phyloP scores from a whole-genome alignment of 768 basidiomycete genomes.

The Lactarius indigo region DNA sequence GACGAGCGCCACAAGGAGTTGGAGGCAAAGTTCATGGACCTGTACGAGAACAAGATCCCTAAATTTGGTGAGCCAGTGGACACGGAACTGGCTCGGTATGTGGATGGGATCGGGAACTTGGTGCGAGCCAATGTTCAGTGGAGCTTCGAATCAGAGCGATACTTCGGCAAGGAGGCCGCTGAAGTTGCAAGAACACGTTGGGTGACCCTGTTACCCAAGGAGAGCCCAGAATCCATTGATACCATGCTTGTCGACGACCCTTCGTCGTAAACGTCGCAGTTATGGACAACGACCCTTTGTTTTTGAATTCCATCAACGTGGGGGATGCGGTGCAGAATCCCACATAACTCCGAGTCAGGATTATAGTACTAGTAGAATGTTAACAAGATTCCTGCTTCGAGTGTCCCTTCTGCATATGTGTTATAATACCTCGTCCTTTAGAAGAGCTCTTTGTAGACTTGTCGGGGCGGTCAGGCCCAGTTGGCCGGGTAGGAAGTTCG shows the following conservation, averaged over 20 bases:
- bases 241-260: background rate
- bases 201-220: background rate
- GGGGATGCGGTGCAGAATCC: too few relatives aligned
- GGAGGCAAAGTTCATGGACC: conserved; percentile 31
- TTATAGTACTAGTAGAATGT: too few relatives aligned
- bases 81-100: conserved; percentile 34
- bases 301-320: too few relatives aligned
- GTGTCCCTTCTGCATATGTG: too few relatives aligned
- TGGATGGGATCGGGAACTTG: conserved; percentile 42
- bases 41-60: conserved; percentile 32
- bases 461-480: too few relatives aligned
- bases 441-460: too few relatives aligned
- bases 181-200: background rate
- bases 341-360: too few relatives aligned
- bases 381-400: too few relatives aligned
- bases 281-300: too few relatives aligned
- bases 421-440: too few relatives aligned
- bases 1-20: conserved; percentile 29
- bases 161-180: background rate
- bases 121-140: conserved; percentile 38
- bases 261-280: background rate
- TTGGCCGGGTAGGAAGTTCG: too few relatives aligned
- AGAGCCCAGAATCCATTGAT: background rate
- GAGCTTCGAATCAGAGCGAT: conserved; percentile 35
- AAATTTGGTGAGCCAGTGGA: conserved; percentile 36